phyloP scores from a whole-genome alignment of 768 basidiomycete species.

The Boletus vermiculosoides region DNA sequence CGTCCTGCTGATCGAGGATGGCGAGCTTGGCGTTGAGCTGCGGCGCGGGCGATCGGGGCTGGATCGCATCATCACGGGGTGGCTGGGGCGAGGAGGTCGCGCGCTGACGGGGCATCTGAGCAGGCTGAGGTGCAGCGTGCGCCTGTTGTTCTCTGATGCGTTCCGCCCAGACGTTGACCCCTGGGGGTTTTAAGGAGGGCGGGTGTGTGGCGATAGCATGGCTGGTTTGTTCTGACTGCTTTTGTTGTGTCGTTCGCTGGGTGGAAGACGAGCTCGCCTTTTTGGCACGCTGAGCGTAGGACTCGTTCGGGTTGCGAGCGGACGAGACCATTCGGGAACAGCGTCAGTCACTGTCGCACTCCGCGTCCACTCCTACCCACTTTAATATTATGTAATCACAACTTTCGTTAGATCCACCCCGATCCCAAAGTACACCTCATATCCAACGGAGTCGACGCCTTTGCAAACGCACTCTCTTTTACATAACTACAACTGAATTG shows the following conservation, averaged over 20 bases:
- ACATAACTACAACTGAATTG: not conserved
- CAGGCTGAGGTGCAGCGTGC: conserved; percentile 18
- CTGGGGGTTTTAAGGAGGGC: conserved; percentile 20
- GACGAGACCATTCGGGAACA: conserved; percentile 33
- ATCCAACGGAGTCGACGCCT: too few relatives aligned
- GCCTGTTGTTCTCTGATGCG: conserved; percentile 42
- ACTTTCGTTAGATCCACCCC: conserved; percentile 7
- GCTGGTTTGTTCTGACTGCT: not conserved
- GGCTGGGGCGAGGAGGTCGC: conserved; percentile 10
- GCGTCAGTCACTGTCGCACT: conserved; percentile 25
- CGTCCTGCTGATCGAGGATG: conserved; percentile 26
- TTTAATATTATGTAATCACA: conserved; percentile 20
- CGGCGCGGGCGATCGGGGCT: conserved; percentile 18
- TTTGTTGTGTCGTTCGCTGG: not conserved
- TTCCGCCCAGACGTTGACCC: conserved; percentile 43
- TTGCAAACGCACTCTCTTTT: too few relatives aligned
- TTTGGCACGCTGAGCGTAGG: conserved; percentile 57
- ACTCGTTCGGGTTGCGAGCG: conserved; percentile 43
- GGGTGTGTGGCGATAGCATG: not conserved
- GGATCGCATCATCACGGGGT: conserved; percentile 17
- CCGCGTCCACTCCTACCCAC: conserved; percentile 16
- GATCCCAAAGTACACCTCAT: too few relatives aligned
- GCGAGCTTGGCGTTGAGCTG: conserved; percentile 18
- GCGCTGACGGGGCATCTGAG: conserved; percentile 16
- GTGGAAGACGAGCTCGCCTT: conserved; percentile 33